Base-by-base conservation (phyloP, 805 yeast species). In the Wickerhamiella vanderwaltii region DNA sequence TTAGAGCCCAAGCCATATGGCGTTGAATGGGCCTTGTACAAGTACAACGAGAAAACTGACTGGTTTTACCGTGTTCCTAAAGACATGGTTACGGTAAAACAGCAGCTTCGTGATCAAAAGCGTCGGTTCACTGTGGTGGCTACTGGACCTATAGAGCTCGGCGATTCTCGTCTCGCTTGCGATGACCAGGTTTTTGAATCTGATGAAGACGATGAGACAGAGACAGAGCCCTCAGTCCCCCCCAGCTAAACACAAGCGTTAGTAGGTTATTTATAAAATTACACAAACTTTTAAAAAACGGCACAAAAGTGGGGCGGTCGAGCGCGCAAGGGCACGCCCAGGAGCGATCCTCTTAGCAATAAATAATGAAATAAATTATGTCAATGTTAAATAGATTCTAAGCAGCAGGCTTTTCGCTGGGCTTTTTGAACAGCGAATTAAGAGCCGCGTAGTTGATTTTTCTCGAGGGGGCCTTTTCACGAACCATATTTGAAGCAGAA, bases 1-100 rank as follows among this genome's bases (percentile, higher is more conserved):
- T 69, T 88, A 46, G 96, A 88, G 55, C 86, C 88, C 38, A 84
- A 83, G 58, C 96, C 97, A 0, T 88, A 85, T 59, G 97, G 97
- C 2, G 94, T 93, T 2, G 93, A 85, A 46, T 88, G 94, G 85
- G 72, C 80, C 11, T 67, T 87, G 58, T 88, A 79, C 61, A 94
- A 86, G 58, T 88, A 79, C 62, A 80, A 83, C 52, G 95, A 87
- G 51, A 62, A 61, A 2, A 61, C 69, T 30, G 87, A 86, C 57
- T 75, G 84, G 79, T 88, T 88, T 62, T 71, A 65, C 42, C 74
- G 80, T 52, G 78, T 85, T 12, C 55, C 60, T 16, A 54, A 56
- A 44, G 62, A 57, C 28, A 55, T 50, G 11, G 52, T 53, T 4
- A 46, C 46, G 31, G 52, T 52, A 7, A 39, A 51, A 41, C 41